Evolutionary conservation across 495 filamentous ascomycete genomes (phyloP).

Genomic region (Astrocystis sublimbata): DNA sequence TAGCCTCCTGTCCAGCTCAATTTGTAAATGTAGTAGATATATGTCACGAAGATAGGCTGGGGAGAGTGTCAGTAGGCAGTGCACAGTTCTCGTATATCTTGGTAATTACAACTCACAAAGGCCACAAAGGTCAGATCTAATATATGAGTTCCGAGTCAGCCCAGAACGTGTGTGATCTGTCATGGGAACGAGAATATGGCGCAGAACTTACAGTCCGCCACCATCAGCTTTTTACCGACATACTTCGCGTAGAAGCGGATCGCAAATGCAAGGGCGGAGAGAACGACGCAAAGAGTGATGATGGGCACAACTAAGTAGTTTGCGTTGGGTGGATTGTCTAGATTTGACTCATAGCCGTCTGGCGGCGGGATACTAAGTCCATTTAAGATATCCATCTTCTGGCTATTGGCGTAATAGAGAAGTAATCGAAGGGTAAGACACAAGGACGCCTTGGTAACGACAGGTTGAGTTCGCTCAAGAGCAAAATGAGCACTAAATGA

Average conservation of each 20-base stretch:
- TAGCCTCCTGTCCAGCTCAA: neutral
- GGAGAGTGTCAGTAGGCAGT: neutral
- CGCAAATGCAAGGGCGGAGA: neutral
- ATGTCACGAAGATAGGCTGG: neutral
- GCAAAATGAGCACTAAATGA: too few relatives aligned
- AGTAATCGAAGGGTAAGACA: too few relatives aligned
- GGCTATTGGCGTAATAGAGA: too few relatives aligned
- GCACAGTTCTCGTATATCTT: neutral
- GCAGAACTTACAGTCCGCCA: neutral
- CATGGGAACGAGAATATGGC: neutral
- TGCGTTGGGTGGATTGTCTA: neutral
- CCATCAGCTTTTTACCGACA: neutral
- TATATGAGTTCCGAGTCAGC: too few relatives aligned
- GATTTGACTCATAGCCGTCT: neutral
- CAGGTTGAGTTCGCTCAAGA: too few relatives aligned
- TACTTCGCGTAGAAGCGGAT: conserved; percentile 7
- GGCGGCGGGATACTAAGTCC: neutral
- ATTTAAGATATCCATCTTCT: too few relatives aligned
- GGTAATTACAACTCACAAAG: neutral
- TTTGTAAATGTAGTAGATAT: conserved; percentile 1
- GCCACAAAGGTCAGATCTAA: neutral
- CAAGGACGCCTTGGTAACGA: too few relatives aligned
- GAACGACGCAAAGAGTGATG: neutral
- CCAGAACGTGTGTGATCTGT: too few relatives aligned
- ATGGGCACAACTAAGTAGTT: neutral